phyloP scores from a whole-genome alignment of 352 stramenopile genomes.

The Pythium insidiosum region DNA sequence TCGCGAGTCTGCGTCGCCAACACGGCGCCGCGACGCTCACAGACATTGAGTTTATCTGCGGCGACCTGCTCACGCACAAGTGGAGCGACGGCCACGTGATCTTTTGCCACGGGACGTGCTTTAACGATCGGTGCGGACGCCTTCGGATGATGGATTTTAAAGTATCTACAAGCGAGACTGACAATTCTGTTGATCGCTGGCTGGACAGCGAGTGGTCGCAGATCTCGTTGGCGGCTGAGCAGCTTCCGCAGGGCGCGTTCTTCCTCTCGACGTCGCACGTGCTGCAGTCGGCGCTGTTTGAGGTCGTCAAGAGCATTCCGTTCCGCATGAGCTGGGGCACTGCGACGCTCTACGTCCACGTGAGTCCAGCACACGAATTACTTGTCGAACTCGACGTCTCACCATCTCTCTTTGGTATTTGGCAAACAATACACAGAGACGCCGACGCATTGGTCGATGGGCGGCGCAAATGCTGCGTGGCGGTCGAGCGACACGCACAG shows the following conservation, averaged over 20 bases:
- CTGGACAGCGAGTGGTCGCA: slow-evolving; percentile 65
- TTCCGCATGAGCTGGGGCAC: slow-evolving; percentile 82
- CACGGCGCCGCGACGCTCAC: slow-evolving; percentile 26
- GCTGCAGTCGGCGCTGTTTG: slow-evolving; percentile 67
- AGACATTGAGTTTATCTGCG: slow-evolving; percentile 73
- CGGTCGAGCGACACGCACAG: slow-evolving; percentile 58
- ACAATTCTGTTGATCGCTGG: no score
- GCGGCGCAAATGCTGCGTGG: slow-evolving; percentile 79
- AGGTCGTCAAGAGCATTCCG: slow-evolving; percentile 67
- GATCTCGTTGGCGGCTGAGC: slow-evolving; percentile 71
- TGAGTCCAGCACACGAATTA: slow-evolving; percentile 22
- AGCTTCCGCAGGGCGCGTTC: slow-evolving; percentile 79
- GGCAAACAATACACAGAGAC: no score
- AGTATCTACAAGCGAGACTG: neutral
- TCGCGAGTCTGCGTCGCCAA: slow-evolving; percentile 35
- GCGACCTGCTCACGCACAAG: slow-evolving; percentile 45
- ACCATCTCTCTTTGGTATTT: no score
- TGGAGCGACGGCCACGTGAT: slow-evolving; percentile 75
- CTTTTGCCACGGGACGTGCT: slow-evolving; percentile 83
- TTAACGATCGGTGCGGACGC: slow-evolving; percentile 57
- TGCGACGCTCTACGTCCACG: slow-evolving; percentile 78
- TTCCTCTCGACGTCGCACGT: slow-evolving; percentile 82
- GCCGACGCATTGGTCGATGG: slow-evolving; percentile 79
- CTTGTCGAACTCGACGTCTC: slow-evolving; percentile 1
- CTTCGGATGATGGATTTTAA: neutral